Conservation (phyloP, 345 rosid species). For the Iberis pinnata region DNA sequence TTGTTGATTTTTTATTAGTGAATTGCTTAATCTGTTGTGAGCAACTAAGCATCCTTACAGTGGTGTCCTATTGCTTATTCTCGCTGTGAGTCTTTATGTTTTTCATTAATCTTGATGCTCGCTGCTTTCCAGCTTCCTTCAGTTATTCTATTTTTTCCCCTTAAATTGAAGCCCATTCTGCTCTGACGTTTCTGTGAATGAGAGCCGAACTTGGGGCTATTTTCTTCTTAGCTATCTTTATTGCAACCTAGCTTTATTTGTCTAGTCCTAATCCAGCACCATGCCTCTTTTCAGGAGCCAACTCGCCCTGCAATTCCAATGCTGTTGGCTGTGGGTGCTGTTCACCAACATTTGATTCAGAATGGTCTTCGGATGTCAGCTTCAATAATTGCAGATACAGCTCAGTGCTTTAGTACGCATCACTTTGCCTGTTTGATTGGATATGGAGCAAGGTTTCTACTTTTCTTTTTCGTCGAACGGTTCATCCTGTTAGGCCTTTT, state of each 20-base stretch:
- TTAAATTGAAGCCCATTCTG: constrained; percentile 8
- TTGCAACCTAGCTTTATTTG: not conserved
- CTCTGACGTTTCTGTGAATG: not conserved
- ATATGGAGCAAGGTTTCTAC: constrained; percentile 87
- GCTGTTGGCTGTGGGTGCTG: constrained; percentile 95
- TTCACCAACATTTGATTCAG: constrained; percentile 97
- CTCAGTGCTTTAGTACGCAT: constrained; percentile 99
- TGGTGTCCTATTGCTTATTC: constrained; percentile 2
- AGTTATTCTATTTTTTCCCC: not conserved
- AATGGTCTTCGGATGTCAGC: constrained; percentile 94
- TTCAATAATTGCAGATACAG: constrained; percentile 89
- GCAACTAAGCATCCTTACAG: not conserved
- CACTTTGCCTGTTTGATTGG: constrained; percentile 98
- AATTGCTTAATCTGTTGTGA: not conserved
- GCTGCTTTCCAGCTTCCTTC: constrained; percentile 3
- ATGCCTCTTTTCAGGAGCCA: constrained; percentile 52
- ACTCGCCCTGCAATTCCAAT: constrained; percentile 92
- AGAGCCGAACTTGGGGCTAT: not conserved
- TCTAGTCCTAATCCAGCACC: constrained; percentile 13
- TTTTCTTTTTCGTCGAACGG: constrained; percentile 12
- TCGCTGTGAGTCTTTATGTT: not conserved
- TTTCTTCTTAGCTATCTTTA: constrained; percentile 5
- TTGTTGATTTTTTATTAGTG: not conserved
- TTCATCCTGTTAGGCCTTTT: not conserved
- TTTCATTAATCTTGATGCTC: constrained; percentile 6